phyloP scores from a whole-genome alignment of 2,329 filamentous ascomycete species.

The Pseudogymnoascus sp. region DNA sequence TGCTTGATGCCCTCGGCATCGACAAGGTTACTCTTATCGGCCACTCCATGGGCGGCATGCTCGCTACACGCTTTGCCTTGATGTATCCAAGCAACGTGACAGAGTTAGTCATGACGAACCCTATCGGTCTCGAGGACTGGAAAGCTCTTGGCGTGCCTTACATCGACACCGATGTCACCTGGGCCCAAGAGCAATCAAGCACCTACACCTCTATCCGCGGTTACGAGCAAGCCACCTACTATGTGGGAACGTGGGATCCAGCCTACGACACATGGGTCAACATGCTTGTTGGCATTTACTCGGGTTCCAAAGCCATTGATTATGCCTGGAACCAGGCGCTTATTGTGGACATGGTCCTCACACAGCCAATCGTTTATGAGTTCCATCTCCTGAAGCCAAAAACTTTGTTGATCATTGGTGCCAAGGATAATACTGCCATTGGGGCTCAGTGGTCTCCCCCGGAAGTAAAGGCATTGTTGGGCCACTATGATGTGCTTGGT shows the following conservation, averaged over 20 bases:
- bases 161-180: slow-evolving; percentile 34
- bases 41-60: slow-evolving; percentile 48
- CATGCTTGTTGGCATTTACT: slow-evolving; percentile 46
- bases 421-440: slow-evolving; percentile 37
- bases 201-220: slow-evolving; percentile 37
- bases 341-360: slow-evolving; percentile 47
- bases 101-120: slow-evolving; percentile 41
- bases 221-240: slow-evolving; percentile 42
- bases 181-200: slow-evolving; percentile 32
- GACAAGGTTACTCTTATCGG: slow-evolving; percentile 40
- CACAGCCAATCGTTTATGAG: slow-evolving; percentile 43
- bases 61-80: slow-evolving; percentile 41
- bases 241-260: slow-evolving; percentile 39
- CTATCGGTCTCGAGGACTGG: slow-evolving; percentile 29
- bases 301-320: slow-evolving; percentile 33
- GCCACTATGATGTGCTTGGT: slow-evolving; percentile 40
- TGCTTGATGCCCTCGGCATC: slow-evolving; percentile 38
- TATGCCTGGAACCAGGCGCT: slow-evolving; percentile 42
- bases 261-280: slow-evolving; percentile 46
- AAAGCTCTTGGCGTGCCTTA: slow-evolving; percentile 39
- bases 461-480: slow-evolving; percentile 36
- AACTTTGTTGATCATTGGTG: slow-evolving; percentile 42
- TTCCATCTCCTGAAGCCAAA: slow-evolving; percentile 37
- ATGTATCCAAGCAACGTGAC: slow-evolving; percentile 39
- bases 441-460: slow-evolving; percentile 14